These are phyloP conservation scores for Liquidambar formosana DNA, from an alignment of 164 flowering plant genomes.

Conservation along the genomic window DNA sequence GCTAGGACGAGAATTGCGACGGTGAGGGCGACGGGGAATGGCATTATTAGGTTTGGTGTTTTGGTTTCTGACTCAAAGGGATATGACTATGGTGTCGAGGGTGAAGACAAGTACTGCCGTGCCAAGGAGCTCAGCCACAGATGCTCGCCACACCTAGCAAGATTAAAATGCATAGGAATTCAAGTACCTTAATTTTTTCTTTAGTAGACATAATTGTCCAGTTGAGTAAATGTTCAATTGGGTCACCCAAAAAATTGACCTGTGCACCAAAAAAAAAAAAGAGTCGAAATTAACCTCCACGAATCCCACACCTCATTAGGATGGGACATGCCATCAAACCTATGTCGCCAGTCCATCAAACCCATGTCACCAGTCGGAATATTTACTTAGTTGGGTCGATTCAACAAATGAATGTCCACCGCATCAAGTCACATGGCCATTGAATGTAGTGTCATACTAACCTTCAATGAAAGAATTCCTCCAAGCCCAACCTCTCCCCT, in stretches of 20 bases:
- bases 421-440: too few species aligned
- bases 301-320: too few species aligned
- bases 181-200: background rate
- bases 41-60: constrained; percentile 41
- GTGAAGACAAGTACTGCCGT: constrained; percentile 51
- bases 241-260: too few species aligned
- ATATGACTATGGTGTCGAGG: constrained; percentile 53
- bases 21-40: constrained; percentile 31
- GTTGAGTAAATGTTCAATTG: too few species aligned
- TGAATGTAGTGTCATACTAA: constrained; percentile 12
- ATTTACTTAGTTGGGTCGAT: too few species aligned
- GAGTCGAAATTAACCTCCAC: too few species aligned
- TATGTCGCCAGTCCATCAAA: too few species aligned
- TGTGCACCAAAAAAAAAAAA: too few species aligned
- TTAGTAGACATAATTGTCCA: background rate
- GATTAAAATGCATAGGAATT: too few species aligned
- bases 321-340: too few species aligned
- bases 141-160: constrained; percentile 59
- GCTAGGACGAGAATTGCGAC: constrained; percentile 51
- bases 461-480: constrained; percentile 43
- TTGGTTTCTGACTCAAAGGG: constrained; percentile 35
- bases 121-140: constrained; percentile 54
- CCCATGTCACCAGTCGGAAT: too few species aligned
- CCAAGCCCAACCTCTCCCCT: constrained; percentile 39
- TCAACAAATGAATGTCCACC: too few species aligned